Percentiles rank a stretch among this genome's conserved stretches.
Evolutionary conservation across 345 rosid species (phyloP).

Genomic region (Arabis hirsuta): DNA sequence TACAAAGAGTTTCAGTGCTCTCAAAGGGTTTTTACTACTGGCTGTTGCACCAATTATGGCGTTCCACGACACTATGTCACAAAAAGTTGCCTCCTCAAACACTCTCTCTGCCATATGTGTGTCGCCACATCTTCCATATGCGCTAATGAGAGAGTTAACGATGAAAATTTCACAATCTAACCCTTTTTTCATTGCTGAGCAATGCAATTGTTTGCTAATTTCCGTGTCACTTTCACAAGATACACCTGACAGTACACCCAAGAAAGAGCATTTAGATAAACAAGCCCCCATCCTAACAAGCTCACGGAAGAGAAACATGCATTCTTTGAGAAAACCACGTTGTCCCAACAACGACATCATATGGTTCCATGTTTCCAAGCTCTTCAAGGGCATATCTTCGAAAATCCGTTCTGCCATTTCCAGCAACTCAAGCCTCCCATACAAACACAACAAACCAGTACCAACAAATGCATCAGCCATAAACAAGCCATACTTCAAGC

Average conservation of each 20-base stretch:
- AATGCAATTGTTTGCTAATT: slow-evolving; percentile 63
- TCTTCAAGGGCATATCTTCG: slow-evolving; percentile 69
- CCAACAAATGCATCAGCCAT: slow-evolving; percentile 68
- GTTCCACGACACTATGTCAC: slow-evolving; percentile 82
- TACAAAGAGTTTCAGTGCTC: slow-evolving; percentile 54
- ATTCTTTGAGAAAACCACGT: slow-evolving; percentile 53
- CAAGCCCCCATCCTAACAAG: slow-evolving; percentile 44
- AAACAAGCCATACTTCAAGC: slow-evolving; percentile 64
- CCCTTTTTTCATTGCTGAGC: slow-evolving; percentile 62
- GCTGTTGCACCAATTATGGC: slow-evolving; percentile 60
- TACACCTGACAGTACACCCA: slow-evolving; percentile 65
- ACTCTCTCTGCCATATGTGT: slow-evolving; percentile 51
- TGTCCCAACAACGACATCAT: slow-evolving; percentile 63
- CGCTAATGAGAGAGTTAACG: slow-evolving; percentile 60
- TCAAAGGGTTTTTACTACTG: slow-evolving; percentile 49
- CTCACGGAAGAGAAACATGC: slow-evolving; percentile 57
- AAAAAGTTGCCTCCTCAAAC: slow-evolving; percentile 48
- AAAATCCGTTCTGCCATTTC: slow-evolving; percentile 56
- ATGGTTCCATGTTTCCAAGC: slow-evolving; percentile 74
- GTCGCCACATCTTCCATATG: slow-evolving; percentile 63
- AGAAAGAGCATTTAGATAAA: slow-evolving; percentile 62
- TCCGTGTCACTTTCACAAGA: slow-evolving; percentile 51
- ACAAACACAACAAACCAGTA: slow-evolving; percentile 65
- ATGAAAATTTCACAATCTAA: slow-evolving; percentile 46
- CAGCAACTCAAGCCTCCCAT: slow-evolving; percentile 64